phyloP scores from a whole-genome alignment of 2,329 filamentous ascomycete genomes.

The Hypoxylon sp. region DNA sequence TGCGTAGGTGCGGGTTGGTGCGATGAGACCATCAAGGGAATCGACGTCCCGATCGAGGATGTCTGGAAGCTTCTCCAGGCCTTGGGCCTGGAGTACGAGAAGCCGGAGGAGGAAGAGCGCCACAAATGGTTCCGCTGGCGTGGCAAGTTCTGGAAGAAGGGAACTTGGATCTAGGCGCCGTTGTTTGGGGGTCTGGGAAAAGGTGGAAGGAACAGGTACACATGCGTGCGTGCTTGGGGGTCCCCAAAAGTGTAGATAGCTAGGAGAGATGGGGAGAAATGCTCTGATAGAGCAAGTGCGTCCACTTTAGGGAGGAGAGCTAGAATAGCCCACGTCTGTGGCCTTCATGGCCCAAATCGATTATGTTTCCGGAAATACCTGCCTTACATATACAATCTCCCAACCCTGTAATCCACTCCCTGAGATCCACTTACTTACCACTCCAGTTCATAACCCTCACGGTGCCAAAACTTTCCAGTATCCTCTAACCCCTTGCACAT shows the following conservation, averaged over 20 bases:
- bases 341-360: background rate
- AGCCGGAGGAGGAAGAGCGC: background rate
- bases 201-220: background rate
- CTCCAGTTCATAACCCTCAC: constrained; percentile 28
- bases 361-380: background rate
- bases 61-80: constrained; percentile 36
- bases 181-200: background rate
- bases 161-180: constrained; percentile 4
- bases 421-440: constrained; percentile 21
- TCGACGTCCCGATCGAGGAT: constrained; percentile 47
- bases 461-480: constrained; percentile 30
- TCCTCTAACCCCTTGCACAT: constrained; percentile 24
- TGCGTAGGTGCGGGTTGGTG: constrained; percentile 49
- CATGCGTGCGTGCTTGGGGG: background rate
- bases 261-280: background rate
- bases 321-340: background rate
- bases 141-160: constrained; percentile 15
- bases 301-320: too few species aligned
- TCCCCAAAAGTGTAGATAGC: background rate
- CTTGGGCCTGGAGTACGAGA: constrained; percentile 27
- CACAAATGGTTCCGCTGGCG: constrained; percentile 10
- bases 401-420: background rate
- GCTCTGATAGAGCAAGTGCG: background rate
- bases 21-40: constrained; percentile 47
- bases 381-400: background rate